Evolutionary conservation across 768 basidiomycete genomes (phyloP), one percentile per base, ranked within the genome.

Genomic region (Galerina sulciceps): DNA sequence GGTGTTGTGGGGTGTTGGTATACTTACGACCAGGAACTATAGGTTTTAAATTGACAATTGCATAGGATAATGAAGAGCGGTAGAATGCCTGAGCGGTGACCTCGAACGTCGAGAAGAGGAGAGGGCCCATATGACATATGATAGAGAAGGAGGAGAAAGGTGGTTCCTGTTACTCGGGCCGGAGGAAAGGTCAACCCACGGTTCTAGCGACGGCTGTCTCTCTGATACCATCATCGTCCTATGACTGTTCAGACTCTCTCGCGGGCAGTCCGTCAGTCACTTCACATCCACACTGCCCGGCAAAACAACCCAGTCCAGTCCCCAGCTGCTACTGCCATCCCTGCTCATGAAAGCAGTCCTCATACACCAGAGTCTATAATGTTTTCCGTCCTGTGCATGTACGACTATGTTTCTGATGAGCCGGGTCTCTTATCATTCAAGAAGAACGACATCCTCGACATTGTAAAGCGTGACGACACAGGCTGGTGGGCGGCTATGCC

Each of bases 1-100:
- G 17, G 26, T 23, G 37, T 26, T 22, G 40, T 47, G 22, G 14
- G 44, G 8, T 26, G 17, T 9, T 48, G 13, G 40, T 6, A 23
- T 34, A 59, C 93, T 76, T 73, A 99, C 96, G 95, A 47, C 95
- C 95, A 40, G 94, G 94, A 9, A 96, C 86, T 63, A 97, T 88
- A 1, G 96, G 96, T 66, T 94, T 97, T 60, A 97, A 85, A 71
- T 99, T 99, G 45, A 98, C 96, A 61, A 97, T 89, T 1, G 92
- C 96, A 72, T 84, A 91, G 0, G 90, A 85, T 11, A 90, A 79
- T 1, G 84, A 64, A 3, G 85, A 82, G 22, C 85, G 81, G 67
- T 90, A 88, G 73, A 96, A 93, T 0, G 79, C 85, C 69, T 93
- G 91, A 41, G 81, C 80, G 5, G 89, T 85, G 10, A 93, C 91